A percentile compares a stretch with the other conserved stretches of the same genome.
phyloP scores from a whole-genome alignment of 139 green algal genomes.

The Ettlia oleoabundans region DNA sequence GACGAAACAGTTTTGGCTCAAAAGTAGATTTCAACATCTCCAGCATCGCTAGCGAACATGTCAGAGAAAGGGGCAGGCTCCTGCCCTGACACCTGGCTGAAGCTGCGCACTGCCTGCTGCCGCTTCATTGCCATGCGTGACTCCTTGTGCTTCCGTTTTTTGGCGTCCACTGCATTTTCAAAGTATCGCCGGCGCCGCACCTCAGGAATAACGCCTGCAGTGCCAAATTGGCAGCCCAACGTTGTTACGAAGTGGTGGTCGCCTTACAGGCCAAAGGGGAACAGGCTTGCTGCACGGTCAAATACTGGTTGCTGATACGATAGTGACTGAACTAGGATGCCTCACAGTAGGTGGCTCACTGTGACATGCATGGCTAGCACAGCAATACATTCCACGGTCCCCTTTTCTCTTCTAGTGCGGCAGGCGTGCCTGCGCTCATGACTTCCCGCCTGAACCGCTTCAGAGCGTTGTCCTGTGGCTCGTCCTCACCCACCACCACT shows the following conservation, averaged over 20 bases:
- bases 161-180: conserved; percentile 57
- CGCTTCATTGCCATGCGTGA: conserved; percentile 43
- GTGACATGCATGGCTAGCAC: not conserved
- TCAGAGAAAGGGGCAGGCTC: conserved; percentile 55
- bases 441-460: conserved; percentile 52
- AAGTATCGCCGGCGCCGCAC: conserved; percentile 59
- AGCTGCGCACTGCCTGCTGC: conserved; percentile 15
- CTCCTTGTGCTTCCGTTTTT: conserved; percentile 61
- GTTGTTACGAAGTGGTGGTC: too few species aligned
- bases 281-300: too few species aligned
- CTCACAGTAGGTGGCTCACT: not conserved
- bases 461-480: conserved; percentile 50
- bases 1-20: not conserved
- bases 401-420: too few species aligned
- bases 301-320: too few species aligned
- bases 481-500: conserved; percentile 48
- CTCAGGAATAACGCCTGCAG: conserved; percentile 47
- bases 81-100: conserved; percentile 34
- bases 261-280: not conserved
- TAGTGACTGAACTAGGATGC: not conserved
- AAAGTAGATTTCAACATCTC: conserved; percentile 22
- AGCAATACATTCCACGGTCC: too few species aligned
- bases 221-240: not conserved
- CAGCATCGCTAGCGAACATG: conserved; percentile 37
- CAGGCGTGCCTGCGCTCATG: conserved; percentile 33